A percentile compares a stretch with the other conserved stretches of the same genome.
Evolutionary conservation across 1,139 yeast genomes (phyloP).

Genomic region (Zygosaccharomyces sapae): DNA sequence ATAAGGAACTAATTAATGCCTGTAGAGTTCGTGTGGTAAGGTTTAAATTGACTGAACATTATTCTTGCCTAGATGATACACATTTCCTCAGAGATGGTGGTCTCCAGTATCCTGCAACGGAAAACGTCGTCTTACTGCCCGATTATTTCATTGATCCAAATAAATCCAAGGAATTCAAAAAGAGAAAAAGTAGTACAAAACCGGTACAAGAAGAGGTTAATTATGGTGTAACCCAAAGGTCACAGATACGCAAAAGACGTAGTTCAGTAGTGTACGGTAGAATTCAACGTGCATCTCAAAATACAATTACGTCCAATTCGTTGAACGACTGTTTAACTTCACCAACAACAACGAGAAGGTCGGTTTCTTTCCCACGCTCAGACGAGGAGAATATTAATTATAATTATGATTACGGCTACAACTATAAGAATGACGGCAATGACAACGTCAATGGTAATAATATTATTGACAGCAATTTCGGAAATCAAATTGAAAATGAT

Average conservation of each 20-base stretch:
- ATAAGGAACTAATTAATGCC: constrained; percentile 21
- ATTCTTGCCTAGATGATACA: constrained; percentile 23
- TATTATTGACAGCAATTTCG: neutral
- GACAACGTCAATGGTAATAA: neutral
- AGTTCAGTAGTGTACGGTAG: constrained; percentile 26
- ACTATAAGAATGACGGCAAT: neutral
- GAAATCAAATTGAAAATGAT: neutral
- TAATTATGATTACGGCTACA: neutral
- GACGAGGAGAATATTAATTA: neutral
- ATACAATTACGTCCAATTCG: constrained; percentile 21
- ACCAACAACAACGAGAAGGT: constrained; percentile 3
- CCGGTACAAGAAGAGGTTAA: constrained; percentile 4
- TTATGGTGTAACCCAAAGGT: constrained; percentile 15
- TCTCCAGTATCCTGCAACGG: constrained; percentile 19
- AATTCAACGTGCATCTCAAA: constrained; percentile 23
- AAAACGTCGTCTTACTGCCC: constrained; percentile 22
- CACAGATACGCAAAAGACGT: constrained; percentile 25
- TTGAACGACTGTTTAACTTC: constrained; percentile 16
- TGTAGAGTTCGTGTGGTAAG: constrained; percentile 19
- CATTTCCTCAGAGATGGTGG: constrained; percentile 20
- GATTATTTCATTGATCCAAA: constrained; percentile 27
- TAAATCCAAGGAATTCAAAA: constrained; percentile 26
- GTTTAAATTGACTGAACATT: constrained; percentile 12
- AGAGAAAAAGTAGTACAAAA: constrained; percentile 14
- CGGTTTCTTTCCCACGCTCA: constrained; percentile 1